Percentiles rank a stretch among this genome's conserved stretches.
These are phyloP conservation scores for Fusarium sambucinum DNA, from an alignment of 2,329 filamentous ascomycete species.

Conservation along the genomic window DNA sequence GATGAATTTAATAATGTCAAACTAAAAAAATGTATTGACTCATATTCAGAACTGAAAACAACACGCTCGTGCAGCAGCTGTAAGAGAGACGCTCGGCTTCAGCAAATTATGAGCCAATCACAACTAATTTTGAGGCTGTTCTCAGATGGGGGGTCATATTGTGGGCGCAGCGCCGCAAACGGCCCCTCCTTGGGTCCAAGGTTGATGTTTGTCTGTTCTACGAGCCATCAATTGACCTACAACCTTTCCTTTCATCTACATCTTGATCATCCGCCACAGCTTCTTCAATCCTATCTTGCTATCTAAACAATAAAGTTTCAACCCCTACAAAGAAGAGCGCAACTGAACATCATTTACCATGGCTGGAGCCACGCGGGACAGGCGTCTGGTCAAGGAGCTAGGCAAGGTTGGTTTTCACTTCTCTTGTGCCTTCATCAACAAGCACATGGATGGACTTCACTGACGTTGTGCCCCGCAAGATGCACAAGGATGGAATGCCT, in stretches of 20 bases:
- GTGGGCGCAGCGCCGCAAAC: slow-evolving; percentile 38
- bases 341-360: slow-evolving; percentile 44
- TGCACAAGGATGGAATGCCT: slow-evolving; percentile 66
- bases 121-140: slow-evolving; percentile 10
- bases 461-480: slow-evolving; percentile 58
- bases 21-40: not conserved
- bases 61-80: not conserved
- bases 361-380: slow-evolving; percentile 63
- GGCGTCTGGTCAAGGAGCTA: slow-evolving; percentile 71
- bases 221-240: slow-evolving; percentile 8
- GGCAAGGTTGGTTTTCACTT: slow-evolving; percentile 60
- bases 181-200: slow-evolving; percentile 27
- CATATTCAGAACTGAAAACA: not conserved
- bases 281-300: not conserved
- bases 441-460: slow-evolving; percentile 13
- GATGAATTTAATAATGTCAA: not conserved
- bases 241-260: slow-evolving; percentile 34
- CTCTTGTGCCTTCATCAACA: not conserved
- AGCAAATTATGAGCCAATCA: slow-evolving; percentile 21
- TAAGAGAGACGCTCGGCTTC: not conserved
- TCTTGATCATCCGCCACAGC: slow-evolving; percentile 23
- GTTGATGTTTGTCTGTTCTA: slow-evolving; percentile 32
- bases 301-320: slow-evolving; percentile 2
- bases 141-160: slow-evolving; percentile 24
- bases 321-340: slow-evolving; percentile 10